Evolutionary conservation across 2,329 filamentous ascomycete species (phyloP).

Genomic region (Aspergillus glaucus): DNA sequence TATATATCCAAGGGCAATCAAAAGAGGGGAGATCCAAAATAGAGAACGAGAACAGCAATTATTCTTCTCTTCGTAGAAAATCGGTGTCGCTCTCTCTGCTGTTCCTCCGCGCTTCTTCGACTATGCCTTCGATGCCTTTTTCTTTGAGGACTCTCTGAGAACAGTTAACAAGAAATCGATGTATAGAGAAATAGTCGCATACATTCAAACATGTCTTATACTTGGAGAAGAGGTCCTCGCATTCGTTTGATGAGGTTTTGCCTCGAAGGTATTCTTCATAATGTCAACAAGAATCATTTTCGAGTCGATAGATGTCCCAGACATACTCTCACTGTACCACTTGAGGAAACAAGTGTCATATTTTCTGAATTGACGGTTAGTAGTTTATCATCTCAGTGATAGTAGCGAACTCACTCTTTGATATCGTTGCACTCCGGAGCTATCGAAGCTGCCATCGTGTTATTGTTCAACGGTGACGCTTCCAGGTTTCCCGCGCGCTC

Average conservation of each 20-base stretch:
- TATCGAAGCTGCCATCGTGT: slow-evolving; percentile 81
- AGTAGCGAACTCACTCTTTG: slow-evolving; percentile 67
- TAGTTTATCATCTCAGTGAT: slow-evolving; percentile 1
- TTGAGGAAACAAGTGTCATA: slow-evolving; percentile 98
- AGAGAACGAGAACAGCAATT: neutral
- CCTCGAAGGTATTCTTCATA: slow-evolving; percentile 78
- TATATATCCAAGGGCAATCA: neutral
- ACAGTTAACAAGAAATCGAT: neutral
- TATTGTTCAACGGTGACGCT: neutral
- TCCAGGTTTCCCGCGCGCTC: neutral
- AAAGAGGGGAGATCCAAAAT: neutral
- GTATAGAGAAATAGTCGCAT: slow-evolving; percentile 23
- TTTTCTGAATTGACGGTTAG: slow-evolving; percentile 51
- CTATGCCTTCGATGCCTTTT: slow-evolving; percentile 83
- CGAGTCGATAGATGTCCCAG: neutral
- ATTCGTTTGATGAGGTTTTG: slow-evolving; percentile 77
- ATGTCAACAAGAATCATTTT: neutral
- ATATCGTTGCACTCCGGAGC: slow-evolving; percentile 91
- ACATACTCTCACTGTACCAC: slow-evolving; percentile 97
- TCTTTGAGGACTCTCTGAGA: slow-evolving; percentile 74
- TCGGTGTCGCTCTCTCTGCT: slow-evolving; percentile 79
- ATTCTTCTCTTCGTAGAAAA: slow-evolving; percentile 41
- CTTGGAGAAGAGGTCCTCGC: slow-evolving; percentile 74
- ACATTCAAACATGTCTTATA: slow-evolving; percentile 85
- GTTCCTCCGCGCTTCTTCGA: slow-evolving; percentile 84